Evolutionary conservation across 1,284 basidiomycete genomes (phyloP).

Genomic region (Rhodotorula sp.): DNA sequence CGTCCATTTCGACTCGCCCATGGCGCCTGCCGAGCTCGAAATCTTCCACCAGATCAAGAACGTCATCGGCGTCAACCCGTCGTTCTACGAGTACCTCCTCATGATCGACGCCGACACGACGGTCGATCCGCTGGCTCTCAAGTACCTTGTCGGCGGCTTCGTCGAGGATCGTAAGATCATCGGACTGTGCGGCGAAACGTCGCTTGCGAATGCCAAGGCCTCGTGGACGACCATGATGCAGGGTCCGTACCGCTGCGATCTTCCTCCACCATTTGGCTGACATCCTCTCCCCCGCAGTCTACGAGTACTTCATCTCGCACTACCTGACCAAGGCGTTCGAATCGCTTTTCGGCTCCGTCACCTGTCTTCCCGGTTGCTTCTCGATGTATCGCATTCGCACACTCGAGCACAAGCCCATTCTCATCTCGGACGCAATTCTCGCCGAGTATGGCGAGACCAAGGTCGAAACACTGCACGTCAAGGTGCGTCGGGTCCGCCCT

Average conservation of each 20-base stretch:
- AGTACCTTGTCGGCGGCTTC: slow-evolving; percentile 40
- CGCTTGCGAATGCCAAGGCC: slow-evolving; percentile 86
- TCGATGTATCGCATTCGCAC: slow-evolving; percentile 89
- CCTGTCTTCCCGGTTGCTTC: slow-evolving; percentile 89
- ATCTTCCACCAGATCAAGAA: slow-evolving; percentile 99
- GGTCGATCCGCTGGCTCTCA: slow-evolving; percentile 27
- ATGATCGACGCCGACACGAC: slow-evolving; percentile 94
- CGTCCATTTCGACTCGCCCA: slow-evolving; percentile 94
- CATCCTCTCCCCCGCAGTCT: slow-evolving; percentile 61
- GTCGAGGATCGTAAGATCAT: slow-evolving; percentile 59
- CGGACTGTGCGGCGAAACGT: slow-evolving; percentile 95
- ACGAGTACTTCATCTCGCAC: slow-evolving; percentile 96
- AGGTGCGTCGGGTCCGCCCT: slow-evolving; percentile 47
- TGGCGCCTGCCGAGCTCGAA: slow-evolving; percentile 95
- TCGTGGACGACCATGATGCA: slow-evolving; percentile 98
- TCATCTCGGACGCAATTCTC: slow-evolving; percentile 75
- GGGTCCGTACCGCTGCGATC: slow-evolving; percentile 53
- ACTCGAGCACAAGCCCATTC: slow-evolving; percentile 66
- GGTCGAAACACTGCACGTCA: slow-evolving; percentile 96
- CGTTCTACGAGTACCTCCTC: slow-evolving; percentile 96
- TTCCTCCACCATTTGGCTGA: too few species aligned
- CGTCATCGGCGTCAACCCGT: slow-evolving; percentile 96
- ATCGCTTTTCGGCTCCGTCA: slow-evolving; percentile 92
- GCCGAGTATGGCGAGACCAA: slow-evolving; percentile 93
- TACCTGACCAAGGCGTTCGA: slow-evolving; percentile 98